Evolutionary conservation across 2,329 filamentous ascomycete genomes (phyloP).

Genomic region (Penicillium corylophilum): DNA sequence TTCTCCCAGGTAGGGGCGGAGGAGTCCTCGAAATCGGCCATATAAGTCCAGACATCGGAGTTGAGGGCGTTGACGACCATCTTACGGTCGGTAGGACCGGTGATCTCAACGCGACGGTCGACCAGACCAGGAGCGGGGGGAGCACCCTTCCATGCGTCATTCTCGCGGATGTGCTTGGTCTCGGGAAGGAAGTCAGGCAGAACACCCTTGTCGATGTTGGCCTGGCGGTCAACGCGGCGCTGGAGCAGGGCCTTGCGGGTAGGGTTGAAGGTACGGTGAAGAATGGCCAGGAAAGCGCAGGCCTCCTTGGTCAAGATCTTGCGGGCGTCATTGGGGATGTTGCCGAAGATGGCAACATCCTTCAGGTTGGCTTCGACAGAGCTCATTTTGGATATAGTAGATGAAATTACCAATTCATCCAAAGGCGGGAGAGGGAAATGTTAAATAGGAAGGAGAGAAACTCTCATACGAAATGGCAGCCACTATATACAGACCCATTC

Average conservation of each 20-base stretch:
- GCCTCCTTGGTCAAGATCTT: conserved; percentile 92
- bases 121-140: conserved; percentile 87
- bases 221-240: conserved; percentile 80
- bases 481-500: conserved; percentile 21
- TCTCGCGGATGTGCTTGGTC: conserved; percentile 92
- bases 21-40: conserved; percentile 98
- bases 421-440: not conserved
- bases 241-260: conserved; percentile 87
- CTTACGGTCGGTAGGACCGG: conserved; percentile 93
- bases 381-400: conserved; percentile 55
- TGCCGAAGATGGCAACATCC: conserved; percentile 82
- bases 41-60: conserved; percentile 95
- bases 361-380: conserved; percentile 75
- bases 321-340: conserved; percentile 72
- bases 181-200: conserved; percentile 94
- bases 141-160: conserved; percentile 89
- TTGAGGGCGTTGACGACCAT: conserved; percentile 99
- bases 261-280: conserved; percentile 91
- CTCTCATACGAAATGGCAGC: not conserved
- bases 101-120: conserved; percentile 94
- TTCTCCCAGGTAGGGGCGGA: conserved; percentile 97
- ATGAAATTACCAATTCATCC: not conserved
- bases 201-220: conserved; percentile 84
- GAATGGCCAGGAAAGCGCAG: conserved; percentile 84
- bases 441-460: not conserved